Percentiles rank a stretch among this genome's conserved stretches.
Evolutionary conservation across 2,329 filamentous ascomycete species (phyloP).

Genomic region (Nakataea oryzae): DNA sequence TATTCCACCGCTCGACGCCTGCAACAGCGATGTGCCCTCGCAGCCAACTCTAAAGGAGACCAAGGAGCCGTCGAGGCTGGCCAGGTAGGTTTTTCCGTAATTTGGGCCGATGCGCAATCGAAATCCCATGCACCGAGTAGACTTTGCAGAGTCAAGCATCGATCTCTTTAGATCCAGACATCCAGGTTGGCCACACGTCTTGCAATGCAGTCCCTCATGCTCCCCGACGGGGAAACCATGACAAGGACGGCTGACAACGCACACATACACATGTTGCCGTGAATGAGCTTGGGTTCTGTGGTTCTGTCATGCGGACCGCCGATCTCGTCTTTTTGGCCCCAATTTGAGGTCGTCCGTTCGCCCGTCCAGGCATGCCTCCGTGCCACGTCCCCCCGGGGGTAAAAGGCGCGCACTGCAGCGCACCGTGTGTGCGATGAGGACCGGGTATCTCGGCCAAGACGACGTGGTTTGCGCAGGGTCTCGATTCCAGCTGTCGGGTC

Average conservation of each 20-base stretch:
- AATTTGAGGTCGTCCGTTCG: not conserved
- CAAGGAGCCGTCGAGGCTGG: not conserved
- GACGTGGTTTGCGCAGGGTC: constrained; percentile 4
- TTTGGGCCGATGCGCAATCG: too few species aligned
- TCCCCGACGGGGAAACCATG: not conserved
- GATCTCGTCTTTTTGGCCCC: not conserved
- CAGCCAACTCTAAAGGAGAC: not conserved
- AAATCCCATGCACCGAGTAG: not conserved
- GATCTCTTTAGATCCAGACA: not conserved
- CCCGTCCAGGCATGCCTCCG: not conserved
- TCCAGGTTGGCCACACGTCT: not conserved
- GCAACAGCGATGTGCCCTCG: not conserved
- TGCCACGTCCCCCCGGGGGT: not conserved
- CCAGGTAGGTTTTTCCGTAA: too few species aligned
- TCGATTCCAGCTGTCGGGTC: not conserved
- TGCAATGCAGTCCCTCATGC: not conserved
- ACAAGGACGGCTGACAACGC: not conserved
- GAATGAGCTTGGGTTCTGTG: too few species aligned
- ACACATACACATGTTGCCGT: not conserved
- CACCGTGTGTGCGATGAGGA: not conserved
- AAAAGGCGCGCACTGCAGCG: not conserved
- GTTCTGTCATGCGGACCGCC: too few species aligned
- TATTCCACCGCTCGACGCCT: not conserved
- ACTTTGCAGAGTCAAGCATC: not conserved
- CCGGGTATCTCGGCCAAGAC: not conserved